Evolutionary conservation across 441 rosid genomes (phyloP).

Genomic region (Populus tomentosa): DNA sequence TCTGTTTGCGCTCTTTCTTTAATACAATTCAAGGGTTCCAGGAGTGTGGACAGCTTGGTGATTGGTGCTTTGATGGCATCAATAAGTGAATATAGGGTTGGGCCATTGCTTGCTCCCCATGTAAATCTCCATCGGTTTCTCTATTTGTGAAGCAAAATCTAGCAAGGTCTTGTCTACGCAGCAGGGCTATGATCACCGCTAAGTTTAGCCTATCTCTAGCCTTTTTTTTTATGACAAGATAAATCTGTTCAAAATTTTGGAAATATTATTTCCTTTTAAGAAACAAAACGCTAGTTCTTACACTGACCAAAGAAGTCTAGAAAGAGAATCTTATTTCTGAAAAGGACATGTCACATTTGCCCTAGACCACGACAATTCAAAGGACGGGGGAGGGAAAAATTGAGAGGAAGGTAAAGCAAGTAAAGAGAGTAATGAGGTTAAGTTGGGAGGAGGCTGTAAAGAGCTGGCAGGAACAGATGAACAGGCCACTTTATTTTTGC

Average conservation of each 20-base stretch:
- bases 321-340: neutral
- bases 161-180: conserved; percentile 2
- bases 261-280: neutral
- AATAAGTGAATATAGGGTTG: conserved; percentile 7
- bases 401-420: neutral
- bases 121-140: conserved; percentile 11
- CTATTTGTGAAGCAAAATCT: conserved; percentile 22
- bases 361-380: neutral
- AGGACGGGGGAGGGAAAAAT: neutral
- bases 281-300: neutral
- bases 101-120: conserved; percentile 16
- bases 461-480: too few relatives aligned
- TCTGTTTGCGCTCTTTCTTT: conserved; percentile 24
- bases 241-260: neutral
- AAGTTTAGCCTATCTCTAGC: too few relatives aligned
- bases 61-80: conserved; percentile 15
- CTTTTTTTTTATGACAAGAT: too few relatives aligned
- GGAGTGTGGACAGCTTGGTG: conserved; percentile 28
- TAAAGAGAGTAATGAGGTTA: too few relatives aligned
- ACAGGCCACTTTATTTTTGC: too few relatives aligned
- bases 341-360: neutral
- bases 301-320: neutral
- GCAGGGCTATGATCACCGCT: neutral
- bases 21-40: conserved; percentile 20
- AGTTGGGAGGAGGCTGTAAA: too few relatives aligned